A percentile compares a stretch with the other conserved stretches of the same genome.
These are phyloP conservation scores for Agroathelia rolfsii DNA, from an alignment of 1,284 basidiomycete species.

Conservation along the genomic window DNA sequence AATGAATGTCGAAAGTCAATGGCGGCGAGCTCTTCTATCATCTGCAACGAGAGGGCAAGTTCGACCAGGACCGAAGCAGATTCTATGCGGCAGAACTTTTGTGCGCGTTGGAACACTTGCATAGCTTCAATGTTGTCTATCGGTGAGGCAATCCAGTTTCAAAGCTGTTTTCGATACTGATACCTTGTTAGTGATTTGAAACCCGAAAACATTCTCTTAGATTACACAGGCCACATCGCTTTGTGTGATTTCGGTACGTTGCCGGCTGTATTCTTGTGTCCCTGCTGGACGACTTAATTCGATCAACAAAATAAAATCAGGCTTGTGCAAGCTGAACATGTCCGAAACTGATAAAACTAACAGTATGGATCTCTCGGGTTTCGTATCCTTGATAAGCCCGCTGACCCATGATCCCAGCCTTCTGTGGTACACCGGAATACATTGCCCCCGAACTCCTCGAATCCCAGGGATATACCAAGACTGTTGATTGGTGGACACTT, in stretches of 20 bases:
- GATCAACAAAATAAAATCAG: slow-evolving; percentile 22
- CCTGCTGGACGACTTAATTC: slow-evolving; percentile 5
- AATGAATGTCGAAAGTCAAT: slow-evolving; percentile 52
- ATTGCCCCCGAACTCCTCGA: slow-evolving; percentile 92
- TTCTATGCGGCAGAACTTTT: slow-evolving; percentile 97
- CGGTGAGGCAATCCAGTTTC: slow-evolving; percentile 40
- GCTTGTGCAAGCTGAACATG: slow-evolving; percentile 99
- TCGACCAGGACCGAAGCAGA: slow-evolving; percentile 87
- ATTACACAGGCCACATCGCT: slow-evolving; percentile 97
- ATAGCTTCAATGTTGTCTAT: slow-evolving; percentile 98
- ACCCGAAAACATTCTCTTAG: slow-evolving; percentile 94
- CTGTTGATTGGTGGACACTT: slow-evolving; percentile 99
- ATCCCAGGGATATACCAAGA: slow-evolving; percentile 97
- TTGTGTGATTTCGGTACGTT: slow-evolving; percentile 85
- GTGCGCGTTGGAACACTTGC: slow-evolving; percentile 91
- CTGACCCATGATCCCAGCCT: slow-evolving; percentile 43
- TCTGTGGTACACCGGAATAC: slow-evolving; percentile 99
- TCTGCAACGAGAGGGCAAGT: slow-evolving; percentile 92
- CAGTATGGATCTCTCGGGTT: slow-evolving; percentile 39
- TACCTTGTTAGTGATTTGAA: slow-evolving; percentile 69
- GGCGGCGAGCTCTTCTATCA: slow-evolving; percentile 99
- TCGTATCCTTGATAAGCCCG: slow-evolving; percentile 4
- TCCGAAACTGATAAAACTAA: slow-evolving; percentile 96
- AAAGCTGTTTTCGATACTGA: slow-evolving; percentile 1
- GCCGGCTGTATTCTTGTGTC: slow-evolving; percentile 1